Conservation (phyloP, 305 asterid species). For the Nicotiana rustica region DNA sequence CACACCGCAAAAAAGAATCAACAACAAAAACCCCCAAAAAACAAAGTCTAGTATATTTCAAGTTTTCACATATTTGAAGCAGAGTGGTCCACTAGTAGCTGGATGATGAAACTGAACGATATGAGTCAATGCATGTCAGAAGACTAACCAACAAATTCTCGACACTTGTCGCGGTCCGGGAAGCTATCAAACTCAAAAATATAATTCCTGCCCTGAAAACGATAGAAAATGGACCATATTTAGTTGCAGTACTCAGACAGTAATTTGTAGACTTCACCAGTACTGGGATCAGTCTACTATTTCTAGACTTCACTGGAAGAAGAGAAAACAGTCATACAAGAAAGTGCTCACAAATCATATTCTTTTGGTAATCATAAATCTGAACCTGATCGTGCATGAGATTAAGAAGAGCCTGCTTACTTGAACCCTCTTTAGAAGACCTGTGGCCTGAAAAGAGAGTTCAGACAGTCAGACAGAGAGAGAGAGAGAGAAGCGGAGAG, state of each 20-base stretch:
- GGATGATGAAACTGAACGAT: slow-evolving; percentile 7
- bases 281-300: slow-evolving; percentile 22
- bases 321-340: not conserved
- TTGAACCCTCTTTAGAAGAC: slow-evolving; percentile 76
- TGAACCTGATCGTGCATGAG: slow-evolving; percentile 74
- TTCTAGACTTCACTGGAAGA: not conserved
- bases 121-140: slow-evolving; percentile 30
- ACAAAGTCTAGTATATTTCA: slow-evolving; percentile 26
- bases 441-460: slow-evolving; percentile 62
- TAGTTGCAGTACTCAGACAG: slow-evolving; percentile 27
- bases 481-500: slow-evolving; percentile 30
- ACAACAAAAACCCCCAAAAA: slow-evolving; percentile 12
- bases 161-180: slow-evolving; percentile 88
- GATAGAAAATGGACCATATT: slow-evolving; percentile 23
- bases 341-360: slow-evolving; percentile 20
- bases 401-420: slow-evolving; percentile 81
- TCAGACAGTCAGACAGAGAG: not conserved
- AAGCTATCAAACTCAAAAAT: slow-evolving; percentile 83
- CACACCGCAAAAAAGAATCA: slow-evolving; percentile 28
- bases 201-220: slow-evolving; percentile 71
- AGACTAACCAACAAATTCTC: slow-evolving; percentile 87
- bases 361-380: slow-evolving; percentile 8
- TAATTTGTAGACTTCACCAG: slow-evolving; percentile 5
- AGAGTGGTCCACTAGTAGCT: slow-evolving; percentile 31
- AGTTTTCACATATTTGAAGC: slow-evolving; percentile 33